phyloP scores from a whole-genome alignment of 352 stramenopile genomes.

The Saprolegnia parasitica region DNA sequence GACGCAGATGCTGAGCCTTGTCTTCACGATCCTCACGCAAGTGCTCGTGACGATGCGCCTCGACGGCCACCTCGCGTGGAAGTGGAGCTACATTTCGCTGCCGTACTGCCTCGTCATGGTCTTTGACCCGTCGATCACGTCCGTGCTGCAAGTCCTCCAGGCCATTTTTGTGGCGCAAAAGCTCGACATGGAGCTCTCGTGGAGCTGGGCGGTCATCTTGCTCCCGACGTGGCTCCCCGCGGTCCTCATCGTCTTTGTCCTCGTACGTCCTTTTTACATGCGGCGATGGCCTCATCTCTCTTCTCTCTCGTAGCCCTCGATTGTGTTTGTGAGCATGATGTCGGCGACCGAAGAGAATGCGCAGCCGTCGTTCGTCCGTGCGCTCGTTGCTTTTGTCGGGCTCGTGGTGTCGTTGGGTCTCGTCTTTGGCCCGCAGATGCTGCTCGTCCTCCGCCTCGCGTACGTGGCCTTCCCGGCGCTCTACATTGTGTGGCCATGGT shows the following conservation, averaged over 20 bases:
- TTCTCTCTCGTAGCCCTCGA: not conserved
- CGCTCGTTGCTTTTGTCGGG: not conserved
- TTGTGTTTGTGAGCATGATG: not conserved
- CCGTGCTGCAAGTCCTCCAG: slow-evolving; percentile 19
- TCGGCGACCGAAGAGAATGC: not conserved
- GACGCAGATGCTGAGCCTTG: slow-evolving; percentile 1
- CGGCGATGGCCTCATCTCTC: not conserved
- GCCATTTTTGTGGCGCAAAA: slow-evolving; percentile 22
- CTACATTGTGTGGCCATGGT: slow-evolving; percentile 3
- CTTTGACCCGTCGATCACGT: slow-evolving; percentile 8
- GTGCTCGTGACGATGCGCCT: slow-evolving; percentile 19
- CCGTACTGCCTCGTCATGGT: slow-evolving; percentile 10
- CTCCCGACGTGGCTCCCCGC: slow-evolving; percentile 20
- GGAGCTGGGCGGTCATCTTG: slow-evolving; percentile 20
- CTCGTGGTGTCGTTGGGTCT: not conserved
- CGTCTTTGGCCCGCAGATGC: slow-evolving; percentile 9
- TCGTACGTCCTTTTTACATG: slow-evolving; percentile 1
- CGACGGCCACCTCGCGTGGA: slow-evolving; percentile 10
- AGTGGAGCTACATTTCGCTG: slow-evolving; percentile 16
- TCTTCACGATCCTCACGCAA: slow-evolving; percentile 10
- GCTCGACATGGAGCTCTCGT: slow-evolving; percentile 1
- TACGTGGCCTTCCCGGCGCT: not conserved
- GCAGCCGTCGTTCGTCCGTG: not conserved
- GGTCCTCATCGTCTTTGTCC: not conserved
- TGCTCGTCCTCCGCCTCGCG: not conserved